These are phyloP conservation scores for Nakazawaea populi DNA, from an alignment of 805 yeast genomes.

Conservation along the genomic window DNA sequence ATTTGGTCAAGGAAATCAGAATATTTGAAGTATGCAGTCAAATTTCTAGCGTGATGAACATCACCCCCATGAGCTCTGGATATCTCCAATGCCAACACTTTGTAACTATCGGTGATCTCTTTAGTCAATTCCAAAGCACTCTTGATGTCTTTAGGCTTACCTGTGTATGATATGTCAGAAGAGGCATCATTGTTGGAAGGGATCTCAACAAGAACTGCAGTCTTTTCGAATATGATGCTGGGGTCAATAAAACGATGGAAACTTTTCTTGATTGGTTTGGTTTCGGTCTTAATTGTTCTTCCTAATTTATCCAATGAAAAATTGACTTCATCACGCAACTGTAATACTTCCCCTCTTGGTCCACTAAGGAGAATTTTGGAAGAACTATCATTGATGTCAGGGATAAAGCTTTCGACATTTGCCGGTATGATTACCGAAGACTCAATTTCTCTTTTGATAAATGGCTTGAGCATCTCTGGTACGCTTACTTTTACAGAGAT, in stretches of 20 bases:
- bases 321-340: constrained; percentile 47
- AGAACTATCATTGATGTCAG: constrained; percentile 33
- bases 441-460: constrained; percentile 29
- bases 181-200: constrained; percentile 40
- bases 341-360: constrained; percentile 57
- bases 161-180: constrained; percentile 53
- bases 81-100: constrained; percentile 69
- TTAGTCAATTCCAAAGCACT: constrained; percentile 62
- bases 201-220: constrained; percentile 50
- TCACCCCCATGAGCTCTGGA: constrained; percentile 86
- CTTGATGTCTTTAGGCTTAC: constrained; percentile 47
- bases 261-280: constrained; percentile 57
- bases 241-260: constrained; percentile 67
- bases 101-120: constrained; percentile 49
- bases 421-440: constrained; percentile 16
- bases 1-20: constrained; percentile 41
- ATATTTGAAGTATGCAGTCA: constrained; percentile 61
- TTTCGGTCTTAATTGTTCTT: constrained; percentile 41
- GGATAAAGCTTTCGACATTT: constrained; percentile 23
- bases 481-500: constrained; percentile 46
- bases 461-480: constrained; percentile 36
- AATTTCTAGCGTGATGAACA: constrained; percentile 64
- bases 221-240: constrained; percentile 43
- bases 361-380: constrained; percentile 54
- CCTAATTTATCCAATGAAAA: constrained; percentile 37